phyloP scores from a whole-genome alignment of 2,329 filamentous ascomycete species.

The Diplodia mutila region DNA sequence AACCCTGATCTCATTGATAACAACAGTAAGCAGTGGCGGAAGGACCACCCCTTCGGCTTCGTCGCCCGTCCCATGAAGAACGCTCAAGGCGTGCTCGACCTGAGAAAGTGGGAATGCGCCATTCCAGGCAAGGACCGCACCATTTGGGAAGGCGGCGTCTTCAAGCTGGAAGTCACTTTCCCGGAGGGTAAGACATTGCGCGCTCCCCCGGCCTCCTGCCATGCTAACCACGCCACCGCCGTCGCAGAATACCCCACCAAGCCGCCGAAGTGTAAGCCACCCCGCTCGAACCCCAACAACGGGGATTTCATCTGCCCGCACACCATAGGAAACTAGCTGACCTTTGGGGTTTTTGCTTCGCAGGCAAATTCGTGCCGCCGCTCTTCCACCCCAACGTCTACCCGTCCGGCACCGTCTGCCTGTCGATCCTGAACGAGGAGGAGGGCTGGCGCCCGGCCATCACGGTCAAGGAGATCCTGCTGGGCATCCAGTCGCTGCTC shows the following conservation, averaged over 20 bases:
- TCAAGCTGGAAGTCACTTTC: conserved; percentile 91
- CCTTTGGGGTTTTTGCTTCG: not conserved
- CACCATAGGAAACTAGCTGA: not conserved
- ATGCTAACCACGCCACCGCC: not conserved
- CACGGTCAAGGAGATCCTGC: conserved; percentile 95
- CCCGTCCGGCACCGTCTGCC: conserved; percentile 93
- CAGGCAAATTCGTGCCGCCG: conserved; percentile 94
- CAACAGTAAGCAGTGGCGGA: conserved; percentile 89
- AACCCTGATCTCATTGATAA: conserved; percentile 31
- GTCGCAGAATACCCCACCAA: conserved; percentile 92
- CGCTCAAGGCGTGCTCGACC: conserved; percentile 77
- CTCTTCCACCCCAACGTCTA: conserved; percentile 99
- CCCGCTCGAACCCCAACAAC: not conserved
- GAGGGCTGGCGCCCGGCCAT: conserved; percentile 99
- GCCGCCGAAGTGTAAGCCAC: conserved; percentile 83
- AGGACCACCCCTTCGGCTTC: conserved; percentile 97
- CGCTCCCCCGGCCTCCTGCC: not conserved
- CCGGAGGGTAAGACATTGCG: conserved; percentile 75
- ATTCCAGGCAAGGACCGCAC: conserved; percentile 97
- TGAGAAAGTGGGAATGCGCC: conserved; percentile 96
- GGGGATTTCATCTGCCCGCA: not conserved
- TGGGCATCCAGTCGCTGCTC: conserved; percentile 93
- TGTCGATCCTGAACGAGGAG: conserved; percentile 97
- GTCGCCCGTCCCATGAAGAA: conserved; percentile 87
- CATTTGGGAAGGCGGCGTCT: conserved; percentile 95